These are phyloP conservation scores for Metarhizium brunneum DNA, from an alignment of 2,329 filamentous ascomycete species.

Conservation along the genomic window DNA sequence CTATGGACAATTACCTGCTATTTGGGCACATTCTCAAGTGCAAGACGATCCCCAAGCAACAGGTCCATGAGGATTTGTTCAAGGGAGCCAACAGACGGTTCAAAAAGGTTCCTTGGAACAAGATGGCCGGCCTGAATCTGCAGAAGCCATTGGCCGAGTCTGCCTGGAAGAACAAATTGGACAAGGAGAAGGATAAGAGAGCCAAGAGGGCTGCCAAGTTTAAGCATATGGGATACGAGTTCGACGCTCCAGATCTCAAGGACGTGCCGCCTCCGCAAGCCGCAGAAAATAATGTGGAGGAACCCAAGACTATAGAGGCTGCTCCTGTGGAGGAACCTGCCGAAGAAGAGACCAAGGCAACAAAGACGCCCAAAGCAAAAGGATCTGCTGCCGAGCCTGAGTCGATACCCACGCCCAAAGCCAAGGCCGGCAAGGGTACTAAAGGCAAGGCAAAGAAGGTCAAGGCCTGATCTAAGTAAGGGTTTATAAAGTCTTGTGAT, in stretches of 20 bases:
- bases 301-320: conserved; percentile 28
- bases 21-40: conserved; percentile 92
- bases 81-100: conserved; percentile 86
- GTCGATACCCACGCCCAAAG: conserved; percentile 10
- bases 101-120: conserved; percentile 80
- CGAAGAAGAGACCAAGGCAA: conserved; percentile 12
- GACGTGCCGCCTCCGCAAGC: conserved; percentile 31
- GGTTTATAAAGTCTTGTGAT: neutral
- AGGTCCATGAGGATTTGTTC: conserved; percentile 75
- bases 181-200: conserved; percentile 63
- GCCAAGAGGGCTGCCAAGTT: conserved; percentile 62
- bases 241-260: conserved; percentile 65
- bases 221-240: conserved; percentile 75
- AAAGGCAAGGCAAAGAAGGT: conserved; percentile 23
- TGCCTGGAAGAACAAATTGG: conserved; percentile 69
- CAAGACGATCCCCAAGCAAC: conserved; percentile 64
- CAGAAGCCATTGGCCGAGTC: conserved; percentile 64
- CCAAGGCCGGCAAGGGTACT: conserved; percentile 14
- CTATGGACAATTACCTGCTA: conserved; percentile 96
- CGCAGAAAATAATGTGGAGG: conserved; percentile 23
- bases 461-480: conserved; percentile 6
- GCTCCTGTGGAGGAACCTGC: conserved; percentile 16
- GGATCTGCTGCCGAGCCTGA: conserved; percentile 8
- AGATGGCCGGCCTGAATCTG: conserved; percentile 69
- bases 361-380: conserved; percentile 13